Conservation (phyloP, 345 rosid species). For the Aquilaria sinensis region DNA sequence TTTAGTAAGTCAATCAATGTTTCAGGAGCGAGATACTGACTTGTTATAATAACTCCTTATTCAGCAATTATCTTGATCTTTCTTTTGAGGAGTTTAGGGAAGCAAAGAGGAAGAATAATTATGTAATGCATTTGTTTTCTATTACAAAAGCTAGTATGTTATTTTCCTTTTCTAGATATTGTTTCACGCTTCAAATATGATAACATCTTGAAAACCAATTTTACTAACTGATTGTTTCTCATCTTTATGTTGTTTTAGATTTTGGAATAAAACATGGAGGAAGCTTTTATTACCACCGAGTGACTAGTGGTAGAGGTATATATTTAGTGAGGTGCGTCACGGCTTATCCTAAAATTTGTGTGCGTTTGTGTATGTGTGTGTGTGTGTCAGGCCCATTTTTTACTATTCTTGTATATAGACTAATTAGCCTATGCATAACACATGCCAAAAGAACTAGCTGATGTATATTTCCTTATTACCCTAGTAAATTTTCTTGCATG, state of each 20-base stretch:
- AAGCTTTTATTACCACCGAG: conserved; percentile 48
- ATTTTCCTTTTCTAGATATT: conserved; percentile 10
- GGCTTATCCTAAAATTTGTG: too few relatives aligned
- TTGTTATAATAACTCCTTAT: too few relatives aligned
- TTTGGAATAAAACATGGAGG: conserved; percentile 63
- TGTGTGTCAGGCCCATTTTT: too few relatives aligned
- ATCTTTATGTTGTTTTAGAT: conserved; percentile 36
- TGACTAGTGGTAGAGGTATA: conserved; percentile 18
- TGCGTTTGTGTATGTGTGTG: too few relatives aligned
- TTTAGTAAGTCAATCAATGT: too few relatives aligned
- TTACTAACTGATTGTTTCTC: not conserved
- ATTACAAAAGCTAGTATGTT: conserved; percentile 66
- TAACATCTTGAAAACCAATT: too few relatives aligned
- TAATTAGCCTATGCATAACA: too few relatives aligned
- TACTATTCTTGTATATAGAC: too few relatives aligned
- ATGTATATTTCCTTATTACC: not conserved
- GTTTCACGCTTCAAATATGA: not conserved
- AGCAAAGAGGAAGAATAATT: conserved; percentile 57
- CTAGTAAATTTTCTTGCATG: conserved; percentile 5
- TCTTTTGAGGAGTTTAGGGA: conserved; percentile 59
- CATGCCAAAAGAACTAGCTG: not conserved
- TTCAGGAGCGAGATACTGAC: too few relatives aligned
- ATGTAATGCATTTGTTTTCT: conserved; percentile 51
- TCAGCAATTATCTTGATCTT: not conserved
- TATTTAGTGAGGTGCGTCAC: too few relatives aligned